Base-by-base conservation (phyloP, 768 basidiomycete species). In the Lepiota brunneoincarnata region DNA sequence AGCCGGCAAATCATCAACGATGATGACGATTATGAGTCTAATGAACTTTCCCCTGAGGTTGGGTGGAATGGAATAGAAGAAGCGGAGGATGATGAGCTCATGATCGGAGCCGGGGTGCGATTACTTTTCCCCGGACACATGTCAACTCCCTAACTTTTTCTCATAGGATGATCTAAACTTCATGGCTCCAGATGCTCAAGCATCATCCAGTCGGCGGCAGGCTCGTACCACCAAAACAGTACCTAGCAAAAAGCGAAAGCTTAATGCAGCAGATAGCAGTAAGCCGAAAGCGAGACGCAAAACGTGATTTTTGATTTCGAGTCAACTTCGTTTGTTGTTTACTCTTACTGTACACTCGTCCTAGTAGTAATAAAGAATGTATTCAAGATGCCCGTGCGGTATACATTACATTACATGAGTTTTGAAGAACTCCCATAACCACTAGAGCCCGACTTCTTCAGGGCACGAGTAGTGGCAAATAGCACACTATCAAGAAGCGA, bases 401-500 rank as follows among this genome's bases (percentile, higher is more conserved):
- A 56, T 59, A 59, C 58, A 56, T 34, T 47, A 47, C 24, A 64
- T 71, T 69, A 80, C 75, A 80, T 78, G 57, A 76, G 64, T 63
- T 80, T 81, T 31, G 70, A 72, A 31, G 67, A 58, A 49, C 67
- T 69, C 18, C 72, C 70, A 51, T 65, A 63, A 6, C 71, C 68
- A 24, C 59, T 50, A 34, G 54, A 62, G 6, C 63, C 60, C 53
- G 73, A 74, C 71, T 86, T 89, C 71, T 90, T 91, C 58, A 98
- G 66, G 42, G 78, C 80, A 57, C 84, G 83, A 48, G 82, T 79
- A 28, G 93, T 88, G 14, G 87, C 89, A 67, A 96, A 98, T 54
- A 97, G 79, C 47, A 91, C 73, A 56, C 89, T 83, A 69, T 98
- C 97, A 48, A 98, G 60, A 12, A 99, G 72, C 0, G 90, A 88